Evolutionary conservation across 129 eudicot genomes (phyloP), one percentile per base, ranked within the genome.

Genomic region (Artemisia tridentata): DNA sequence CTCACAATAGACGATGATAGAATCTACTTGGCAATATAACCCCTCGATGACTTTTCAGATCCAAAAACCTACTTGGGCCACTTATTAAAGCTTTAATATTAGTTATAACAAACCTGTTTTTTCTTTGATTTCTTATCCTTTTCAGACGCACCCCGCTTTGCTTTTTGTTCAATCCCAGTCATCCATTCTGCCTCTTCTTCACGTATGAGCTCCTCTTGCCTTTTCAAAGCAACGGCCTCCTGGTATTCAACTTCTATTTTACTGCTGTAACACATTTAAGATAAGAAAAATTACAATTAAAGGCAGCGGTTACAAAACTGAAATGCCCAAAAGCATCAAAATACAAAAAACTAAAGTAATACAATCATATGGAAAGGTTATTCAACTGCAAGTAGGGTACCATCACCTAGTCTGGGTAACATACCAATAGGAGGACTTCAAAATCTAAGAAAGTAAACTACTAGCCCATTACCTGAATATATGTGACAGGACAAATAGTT

Each of bases 141-240:
- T 6, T 87, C 88, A 12, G 80, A 67, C 12, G 73, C 82, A 3
- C 67, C 67, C 38, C 97, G 88, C 76, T 79, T 91, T 20, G 83
- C 80, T 81, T 86, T 91, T 70, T 78, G 90, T 75, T 88, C 97
- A 72, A 60, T 78, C 62, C 72, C 96, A 79, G 87, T 89, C 67
- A 85, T 81, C 88, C 90, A 82, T 56, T 86, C 96, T 75, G 78
- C 95, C 75, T 85, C 95, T 73, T 90, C 95, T 74, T 91, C 97
- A 53, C 92, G 97, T 65, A 91, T 88, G 76, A 91, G 97, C 69
- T 91, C 97, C 75, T 88, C 95, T 81, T 88, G 97, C 84, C 88
- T 80, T 77, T 71, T 91, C 69, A 91, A 75, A 60, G 95, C 87
- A 81, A 88, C 90, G 53, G 95, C 92, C 67, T 91, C 97, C 69